phyloP scores from a whole-genome alignment of 78 protist genomes.

The Bodo saltans region DNA sequence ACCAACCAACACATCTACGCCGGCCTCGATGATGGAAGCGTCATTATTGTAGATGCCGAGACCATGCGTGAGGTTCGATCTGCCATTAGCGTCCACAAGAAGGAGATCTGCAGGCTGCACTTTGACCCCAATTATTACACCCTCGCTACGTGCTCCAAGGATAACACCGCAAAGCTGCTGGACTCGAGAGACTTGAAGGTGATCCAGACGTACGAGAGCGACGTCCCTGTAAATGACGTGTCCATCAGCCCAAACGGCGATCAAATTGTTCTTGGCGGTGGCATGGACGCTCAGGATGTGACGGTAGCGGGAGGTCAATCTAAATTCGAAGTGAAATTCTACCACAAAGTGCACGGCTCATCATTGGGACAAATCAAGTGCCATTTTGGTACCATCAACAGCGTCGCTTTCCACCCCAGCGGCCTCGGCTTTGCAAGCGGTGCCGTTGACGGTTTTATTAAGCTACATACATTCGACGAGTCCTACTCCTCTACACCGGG shows the following conservation, averaged over 20 bases:
- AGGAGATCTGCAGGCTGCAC: background rate
- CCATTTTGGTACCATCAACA: slow-evolving; percentile 83
- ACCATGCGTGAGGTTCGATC: slow-evolving; percentile 9
- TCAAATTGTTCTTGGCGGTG: slow-evolving; percentile 83
- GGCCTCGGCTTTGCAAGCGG: slow-evolving; percentile 66
- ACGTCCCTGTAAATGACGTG: slow-evolving; percentile 81
- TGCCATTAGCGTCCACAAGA: slow-evolving; percentile 10
- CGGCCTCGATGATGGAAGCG: slow-evolving; percentile 43
- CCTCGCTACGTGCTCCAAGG: slow-evolving; percentile 70
- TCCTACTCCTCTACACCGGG: slow-evolving; percentile 42
- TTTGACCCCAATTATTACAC: slow-evolving; percentile 40
- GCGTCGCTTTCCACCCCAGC: slow-evolving; percentile 61
- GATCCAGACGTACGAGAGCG: slow-evolving; percentile 66
- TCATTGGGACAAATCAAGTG: slow-evolving; percentile 64
- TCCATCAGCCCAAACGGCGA: slow-evolving; percentile 61
- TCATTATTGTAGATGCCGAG: slow-evolving; percentile 24
- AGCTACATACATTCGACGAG: slow-evolving; percentile 66
- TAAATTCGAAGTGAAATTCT: slow-evolving; percentile 75
- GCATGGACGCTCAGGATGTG: slow-evolving; percentile 79
- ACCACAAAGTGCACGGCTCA: slow-evolving; percentile 60
- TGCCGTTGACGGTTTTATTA: slow-evolving; percentile 78
- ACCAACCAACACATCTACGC: slow-evolving; percentile 38
- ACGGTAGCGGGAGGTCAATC: slow-evolving; percentile 64
- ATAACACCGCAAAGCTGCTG: slow-evolving; percentile 69
- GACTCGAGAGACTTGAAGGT: slow-evolving; percentile 59